These are phyloP conservation scores for Colletotrichum nymphaeae DNA, from an alignment of 2,329 filamentous ascomycete genomes.

Conservation along the genomic window DNA sequence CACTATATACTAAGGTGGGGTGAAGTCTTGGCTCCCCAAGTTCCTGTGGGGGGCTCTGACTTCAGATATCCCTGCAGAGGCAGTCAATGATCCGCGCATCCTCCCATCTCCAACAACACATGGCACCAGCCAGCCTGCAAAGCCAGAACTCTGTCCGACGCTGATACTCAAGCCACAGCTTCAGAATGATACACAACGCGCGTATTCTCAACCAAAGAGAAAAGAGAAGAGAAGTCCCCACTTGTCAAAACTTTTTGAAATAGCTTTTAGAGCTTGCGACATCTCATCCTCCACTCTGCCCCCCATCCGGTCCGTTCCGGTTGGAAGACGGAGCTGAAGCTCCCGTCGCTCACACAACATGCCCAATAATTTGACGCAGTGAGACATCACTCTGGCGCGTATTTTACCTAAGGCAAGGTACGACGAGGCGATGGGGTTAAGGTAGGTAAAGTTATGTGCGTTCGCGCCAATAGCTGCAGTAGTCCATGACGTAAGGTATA, in stretches of 20 bases:
- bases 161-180: not conserved
- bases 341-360: not conserved
- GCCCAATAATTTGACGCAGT: not conserved
- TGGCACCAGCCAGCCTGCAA: not conserved
- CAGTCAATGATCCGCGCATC: conserved; percentile 2
- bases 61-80: not conserved
- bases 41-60: not conserved
- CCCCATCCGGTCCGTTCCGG: not conserved
- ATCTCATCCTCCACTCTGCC: not conserved
- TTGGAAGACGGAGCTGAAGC: not conserved
- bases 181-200: not conserved
- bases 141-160: not conserved
- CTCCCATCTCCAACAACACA: conserved; percentile 7
- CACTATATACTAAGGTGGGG: not conserved
- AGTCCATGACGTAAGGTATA: conserved; percentile 29
- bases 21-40: not conserved
- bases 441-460: not conserved
- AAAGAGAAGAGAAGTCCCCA: not conserved
- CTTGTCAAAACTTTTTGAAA: not conserved
- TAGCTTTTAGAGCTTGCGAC: not conserved
- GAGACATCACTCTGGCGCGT: conserved; percentile 4
- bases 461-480: not conserved
- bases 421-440: not conserved
- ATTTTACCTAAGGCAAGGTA: not conserved
- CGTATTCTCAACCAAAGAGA: not conserved